phyloP scores from a whole-genome alignment of 495 filamentous ascomycete genomes.

The Cryomyces minteri region DNA sequence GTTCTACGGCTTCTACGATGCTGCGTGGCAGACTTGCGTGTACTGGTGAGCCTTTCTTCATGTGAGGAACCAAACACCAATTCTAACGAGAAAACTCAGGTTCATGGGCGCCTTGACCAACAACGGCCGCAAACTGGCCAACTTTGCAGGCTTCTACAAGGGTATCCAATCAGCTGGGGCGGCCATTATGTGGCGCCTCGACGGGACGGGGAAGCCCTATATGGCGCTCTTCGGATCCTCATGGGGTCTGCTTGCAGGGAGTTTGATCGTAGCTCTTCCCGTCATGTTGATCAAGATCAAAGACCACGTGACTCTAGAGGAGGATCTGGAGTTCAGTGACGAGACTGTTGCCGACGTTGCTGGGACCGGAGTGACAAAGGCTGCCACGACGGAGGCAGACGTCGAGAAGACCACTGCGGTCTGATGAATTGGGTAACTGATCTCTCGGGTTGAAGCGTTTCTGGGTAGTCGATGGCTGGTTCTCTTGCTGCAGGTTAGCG shows the following conservation, averaged over 20 bases:
- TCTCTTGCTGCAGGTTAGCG: too few species aligned
- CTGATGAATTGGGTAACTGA: too few species aligned
- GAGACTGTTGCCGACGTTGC: slow-evolving; percentile 53
- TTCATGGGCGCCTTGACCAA: slow-evolving; percentile 88
- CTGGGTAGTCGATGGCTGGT: too few species aligned
- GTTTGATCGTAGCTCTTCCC: slow-evolving; percentile 56
- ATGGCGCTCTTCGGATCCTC: slow-evolving; percentile 33
- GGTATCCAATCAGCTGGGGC: slow-evolving; percentile 90
- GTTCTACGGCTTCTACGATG: slow-evolving; percentile 84
- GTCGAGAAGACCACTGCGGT: too few species aligned
- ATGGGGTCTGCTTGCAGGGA: slow-evolving; percentile 56
- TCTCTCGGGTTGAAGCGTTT: too few species aligned
- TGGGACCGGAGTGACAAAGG: too few species aligned
- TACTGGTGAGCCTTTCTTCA: slow-evolving; percentile 49
- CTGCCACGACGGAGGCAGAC: too few species aligned
- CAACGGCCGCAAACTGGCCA: slow-evolving; percentile 78
- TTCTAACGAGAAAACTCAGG: slow-evolving; percentile 24
- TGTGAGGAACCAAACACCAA: not conserved
- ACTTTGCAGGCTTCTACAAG: slow-evolving; percentile 91
- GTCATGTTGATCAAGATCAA: slow-evolving; percentile 64
- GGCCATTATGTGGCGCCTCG: slow-evolving; percentile 65
- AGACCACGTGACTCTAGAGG: slow-evolving; percentile 50
- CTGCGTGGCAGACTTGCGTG: slow-evolving; percentile 67
- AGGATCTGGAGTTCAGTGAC: slow-evolving; percentile 69
- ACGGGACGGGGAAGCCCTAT: slow-evolving; percentile 36